phyloP scores from a whole-genome alignment of 2,329 filamentous ascomycete genomes.

The Drechslera avenae region DNA sequence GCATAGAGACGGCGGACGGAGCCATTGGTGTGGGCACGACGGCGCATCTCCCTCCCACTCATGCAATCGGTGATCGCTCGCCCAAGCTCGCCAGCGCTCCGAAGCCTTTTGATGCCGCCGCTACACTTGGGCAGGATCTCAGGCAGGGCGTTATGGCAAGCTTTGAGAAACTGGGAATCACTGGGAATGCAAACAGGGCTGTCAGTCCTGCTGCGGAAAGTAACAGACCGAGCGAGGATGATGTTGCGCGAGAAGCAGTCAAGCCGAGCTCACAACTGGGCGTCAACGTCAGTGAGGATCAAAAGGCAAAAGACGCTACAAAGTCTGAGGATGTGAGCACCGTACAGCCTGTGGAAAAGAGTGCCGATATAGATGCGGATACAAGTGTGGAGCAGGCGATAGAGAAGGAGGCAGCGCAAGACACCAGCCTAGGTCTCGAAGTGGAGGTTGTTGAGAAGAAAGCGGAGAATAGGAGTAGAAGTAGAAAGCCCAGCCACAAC shows the following conservation, averaged over 20 bases:
- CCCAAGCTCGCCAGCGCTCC: slow-evolving; percentile 11
- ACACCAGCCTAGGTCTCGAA: slow-evolving; percentile 1
- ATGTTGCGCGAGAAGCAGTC: slow-evolving; percentile 14
- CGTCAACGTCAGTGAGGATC: neutral
- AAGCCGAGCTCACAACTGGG: slow-evolving; percentile 15
- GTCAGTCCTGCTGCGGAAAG: slow-evolving; percentile 23
- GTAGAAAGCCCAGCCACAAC: slow-evolving; percentile 25
- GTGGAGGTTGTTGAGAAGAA: slow-evolving; percentile 16
- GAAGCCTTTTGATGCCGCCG: slow-evolving; percentile 35
- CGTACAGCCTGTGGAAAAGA: neutral
- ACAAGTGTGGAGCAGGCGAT: neutral
- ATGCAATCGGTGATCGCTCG: slow-evolving; percentile 23
- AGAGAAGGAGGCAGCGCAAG: neutral
- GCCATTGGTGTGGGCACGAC: slow-evolving; percentile 42
- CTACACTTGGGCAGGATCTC: slow-evolving; percentile 36
- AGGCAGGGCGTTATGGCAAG: slow-evolving; percentile 39
- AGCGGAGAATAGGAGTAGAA: slow-evolving; percentile 20
- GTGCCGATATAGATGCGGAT: neutral
- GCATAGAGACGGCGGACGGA: slow-evolving; percentile 41
- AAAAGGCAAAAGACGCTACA: neutral
- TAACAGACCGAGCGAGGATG: slow-evolving; percentile 20
- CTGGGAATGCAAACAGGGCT: slow-evolving; percentile 16
- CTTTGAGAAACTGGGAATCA: slow-evolving; percentile 39
- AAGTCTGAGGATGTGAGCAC: neutral
- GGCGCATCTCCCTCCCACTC: slow-evolving; percentile 28